Evolutionary conservation across 2,329 filamentous ascomycete species (phyloP).

Genomic region (Trichoderma lentiforme): DNA sequence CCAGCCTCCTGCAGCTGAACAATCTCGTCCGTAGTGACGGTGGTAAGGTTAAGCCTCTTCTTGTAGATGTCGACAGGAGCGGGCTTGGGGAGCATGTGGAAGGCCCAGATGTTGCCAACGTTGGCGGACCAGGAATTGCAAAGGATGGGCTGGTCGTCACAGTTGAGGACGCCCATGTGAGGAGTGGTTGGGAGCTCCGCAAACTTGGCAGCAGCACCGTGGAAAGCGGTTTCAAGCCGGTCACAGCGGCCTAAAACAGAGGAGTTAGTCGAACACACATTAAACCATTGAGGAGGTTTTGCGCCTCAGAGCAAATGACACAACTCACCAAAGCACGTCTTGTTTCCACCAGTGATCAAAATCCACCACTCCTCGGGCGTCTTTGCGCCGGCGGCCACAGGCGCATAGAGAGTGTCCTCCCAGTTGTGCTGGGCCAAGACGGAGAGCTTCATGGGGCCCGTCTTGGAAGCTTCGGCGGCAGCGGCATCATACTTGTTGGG

Average conservation of each 20-base stretch:
- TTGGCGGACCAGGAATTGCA: slow-evolving; percentile 71
- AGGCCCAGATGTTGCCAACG: slow-evolving; percentile 63
- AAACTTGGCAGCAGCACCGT: slow-evolving; percentile 63
- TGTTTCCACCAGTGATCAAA: slow-evolving; percentile 70
- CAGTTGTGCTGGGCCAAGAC: slow-evolving; percentile 65
- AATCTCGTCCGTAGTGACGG: slow-evolving; percentile 62
- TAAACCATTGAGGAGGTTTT: neutral
- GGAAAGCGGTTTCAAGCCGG: slow-evolving; percentile 61
- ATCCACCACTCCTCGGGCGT: slow-evolving; percentile 75
- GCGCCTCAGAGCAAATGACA: neutral
- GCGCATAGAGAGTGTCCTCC: slow-evolving; percentile 63
- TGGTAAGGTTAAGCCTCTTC: slow-evolving; percentile 67
- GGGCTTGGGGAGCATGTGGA: slow-evolving; percentile 63
- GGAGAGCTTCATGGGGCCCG: slow-evolving; percentile 43
- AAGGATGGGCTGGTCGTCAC: slow-evolving; percentile 69
- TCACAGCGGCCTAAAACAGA: slow-evolving; percentile 58
- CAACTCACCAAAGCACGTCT: slow-evolving; percentile 66
- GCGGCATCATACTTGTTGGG: slow-evolving; percentile 42
- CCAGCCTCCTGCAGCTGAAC: slow-evolving; percentile 54
- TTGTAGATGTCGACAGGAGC: slow-evolving; percentile 62
- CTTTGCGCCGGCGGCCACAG: slow-evolving; percentile 56
- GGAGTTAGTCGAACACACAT: slow-evolving; percentile 21
- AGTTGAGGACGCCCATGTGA: slow-evolving; percentile 68
- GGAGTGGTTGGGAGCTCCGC: slow-evolving; percentile 59
- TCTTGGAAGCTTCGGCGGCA: slow-evolving; percentile 41